A percentile compares a stretch with the other conserved stretches of the same genome.
Conservation (phyloP, 495 filamentous ascomycete genomes). For the Cenococcum geophilum region DNA sequence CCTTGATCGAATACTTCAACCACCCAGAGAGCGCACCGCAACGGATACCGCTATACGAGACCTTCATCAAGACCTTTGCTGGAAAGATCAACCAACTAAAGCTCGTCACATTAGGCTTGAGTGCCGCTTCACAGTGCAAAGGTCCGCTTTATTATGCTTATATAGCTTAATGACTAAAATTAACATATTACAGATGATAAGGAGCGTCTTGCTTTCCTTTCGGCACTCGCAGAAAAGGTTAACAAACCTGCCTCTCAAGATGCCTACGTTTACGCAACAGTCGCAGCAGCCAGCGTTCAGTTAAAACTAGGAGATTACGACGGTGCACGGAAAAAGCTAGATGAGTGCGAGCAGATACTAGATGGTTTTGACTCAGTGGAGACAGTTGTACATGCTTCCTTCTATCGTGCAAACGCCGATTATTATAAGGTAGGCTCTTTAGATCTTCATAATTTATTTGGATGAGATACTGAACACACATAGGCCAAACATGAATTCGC, state of each 20-base stretch:
- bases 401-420: constrained; percentile 91
- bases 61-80: constrained; percentile 91
- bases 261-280: constrained; percentile 88
- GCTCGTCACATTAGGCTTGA: constrained; percentile 82
- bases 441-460: not conserved
- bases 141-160: constrained; percentile 45
- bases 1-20: constrained; percentile 83
- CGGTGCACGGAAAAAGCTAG: constrained; percentile 75
- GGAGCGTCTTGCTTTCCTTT: constrained; percentile 82
- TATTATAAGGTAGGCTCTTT: constrained; percentile 67
- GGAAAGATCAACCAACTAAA: constrained; percentile 99
- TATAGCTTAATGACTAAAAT: not conserved
- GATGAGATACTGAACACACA: not conserved
- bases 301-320: constrained; percentile 68
- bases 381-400: constrained; percentile 90
- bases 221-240: constrained; percentile 75
- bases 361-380: constrained; percentile 94
- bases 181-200: constrained; percentile 17
- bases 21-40: constrained; percentile 71
- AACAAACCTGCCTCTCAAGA: constrained; percentile 91
- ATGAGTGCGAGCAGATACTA: constrained; percentile 77
- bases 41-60: constrained; percentile 83
- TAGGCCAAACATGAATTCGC: constrained; percentile 82
- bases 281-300: constrained; percentile 84
- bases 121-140: constrained; percentile 78